Base-by-base conservation (phyloP, 83 land plant genomes). In the Thuja plicata region DNA sequence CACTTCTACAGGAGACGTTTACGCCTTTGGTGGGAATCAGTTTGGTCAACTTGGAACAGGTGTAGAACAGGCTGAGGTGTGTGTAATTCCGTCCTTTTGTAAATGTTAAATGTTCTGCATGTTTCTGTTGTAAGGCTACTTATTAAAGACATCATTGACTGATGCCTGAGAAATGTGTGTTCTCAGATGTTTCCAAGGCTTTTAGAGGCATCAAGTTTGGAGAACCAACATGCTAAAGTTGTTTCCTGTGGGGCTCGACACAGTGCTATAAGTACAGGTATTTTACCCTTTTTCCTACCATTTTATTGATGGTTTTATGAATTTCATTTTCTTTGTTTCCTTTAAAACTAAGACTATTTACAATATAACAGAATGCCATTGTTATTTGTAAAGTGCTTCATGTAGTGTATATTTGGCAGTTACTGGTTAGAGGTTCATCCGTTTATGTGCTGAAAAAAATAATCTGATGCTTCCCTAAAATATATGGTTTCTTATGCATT, bases 11-110 rank as follows among this genome's bases (percentile, higher is more conserved):
- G 99, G 99, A 52, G 97, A 94, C 87, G 97, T 97, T 4, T 98
- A 98, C 91, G 88, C 99, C 57, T 98, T 96, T 93, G 99, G 99
- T 87, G 99, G 99, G 19, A 98, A 98, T 90, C 99, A 98, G 86
- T 98, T 98, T 93, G 99, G 99, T 86, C 99, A 98, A 91, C 92
- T 98, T 52, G 99, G 99, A 88, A 97, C 97, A 66, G 99, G 99
- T 70, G 91, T 91, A 85, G 99, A 97, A 81, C 96, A 95, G 89
- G 98, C 99, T 87, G 99, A 98, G 98, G 99, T 98, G 35, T 86
- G 87, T 86, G 71, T 43, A 86, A 55, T 55, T 19, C 5, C 6
- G 60, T 55, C 55, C 43, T 30, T 46, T 24, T 83, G 16, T 17
- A 45, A 46, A 46, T 48, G 34, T 82, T 12, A 86, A 35, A 46